Base-by-base conservation (phyloP, 148 eudicot genomes). In the Chenopodium quinoa region DNA sequence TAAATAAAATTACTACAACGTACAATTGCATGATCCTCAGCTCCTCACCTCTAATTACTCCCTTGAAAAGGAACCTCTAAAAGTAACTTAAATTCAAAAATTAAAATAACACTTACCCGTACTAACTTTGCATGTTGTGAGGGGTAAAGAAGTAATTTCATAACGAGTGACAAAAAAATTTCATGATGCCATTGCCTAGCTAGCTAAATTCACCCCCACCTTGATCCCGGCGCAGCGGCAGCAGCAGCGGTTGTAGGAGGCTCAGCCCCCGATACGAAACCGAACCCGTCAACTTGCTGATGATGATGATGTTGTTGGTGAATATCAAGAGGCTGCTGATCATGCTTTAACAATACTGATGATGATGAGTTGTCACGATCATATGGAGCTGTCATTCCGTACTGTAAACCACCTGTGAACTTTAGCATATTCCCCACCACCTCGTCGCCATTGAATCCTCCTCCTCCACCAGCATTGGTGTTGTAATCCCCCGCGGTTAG, bases 371-470 rank as follows among this genome's bases (percentile, higher is more conserved):
- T 82, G 83, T 86, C 91, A 13, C 83, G 86, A 32, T 87, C 90
- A 77, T 87, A 85, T 4, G 79, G 16, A 2, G 89, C 77, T 64
- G 81, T 84, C 83, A 76, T 76, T 40, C 73, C 60, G 25, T 84
- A 84, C 76, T 84, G 83, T 73, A 78, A 86, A 64, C 88, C 87
- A 84, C 90, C 89, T 9, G 86, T 78, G 89, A 73, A 93, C 73
- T 90, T 79, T 75, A 89, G 84, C 90, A 90, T 66, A 32, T 78
- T 78, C 80, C 84, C 82, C 66, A 75, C 75, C 80, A 82, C 80
- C 69, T 75, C 82, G 80, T 80, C 87, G 44, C 83, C 82, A 50
- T 66, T 74, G 73, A 62, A 56, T 19, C 62, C 62, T 56, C 62
- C 62, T 56, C 77, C 79, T 17, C 72, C 82, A 63, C 62, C 73